Evolutionary conservation across 768 basidiomycete species (phyloP).

Genomic region (Cytidiella melzeri): DNA sequence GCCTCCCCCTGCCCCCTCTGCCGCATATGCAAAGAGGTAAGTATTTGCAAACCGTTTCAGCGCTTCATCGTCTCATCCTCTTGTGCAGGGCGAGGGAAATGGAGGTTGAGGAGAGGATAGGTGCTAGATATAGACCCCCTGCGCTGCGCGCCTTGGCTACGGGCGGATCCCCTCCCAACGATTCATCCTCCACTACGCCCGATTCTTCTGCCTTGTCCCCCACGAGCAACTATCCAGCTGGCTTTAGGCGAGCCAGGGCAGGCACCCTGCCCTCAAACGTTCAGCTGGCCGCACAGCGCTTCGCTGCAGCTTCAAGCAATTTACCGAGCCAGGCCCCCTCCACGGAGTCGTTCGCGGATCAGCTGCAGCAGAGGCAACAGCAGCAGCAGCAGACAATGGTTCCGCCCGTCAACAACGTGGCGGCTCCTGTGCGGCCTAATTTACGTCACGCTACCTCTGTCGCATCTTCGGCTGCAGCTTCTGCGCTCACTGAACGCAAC

Average conservation of each 20-base stretch:
- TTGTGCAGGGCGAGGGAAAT: conserved; percentile 73
- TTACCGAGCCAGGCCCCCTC: conserved; percentile 41
- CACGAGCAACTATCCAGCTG: conserved; percentile 67
- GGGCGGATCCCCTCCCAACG: conserved; percentile 69
- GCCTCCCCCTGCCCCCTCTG: conserved; percentile 85
- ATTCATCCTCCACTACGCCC: conserved; percentile 50
- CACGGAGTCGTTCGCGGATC: conserved; percentile 44
- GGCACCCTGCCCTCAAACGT: conserved; percentile 97
- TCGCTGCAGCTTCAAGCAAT: conserved; percentile 60
- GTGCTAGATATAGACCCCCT: conserved; percentile 71
- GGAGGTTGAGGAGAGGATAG: conserved; percentile 67
- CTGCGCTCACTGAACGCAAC: conserved; percentile 54
- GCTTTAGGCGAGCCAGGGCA: conserved; percentile 92
- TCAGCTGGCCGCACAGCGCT: conserved; percentile 79
- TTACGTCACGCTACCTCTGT: conserved; percentile 74
- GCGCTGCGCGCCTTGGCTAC: conserved; percentile 65
- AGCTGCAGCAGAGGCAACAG: conserved; percentile 35
- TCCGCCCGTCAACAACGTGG: conserved; percentile 30
- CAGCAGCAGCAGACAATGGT: conserved; percentile 28
- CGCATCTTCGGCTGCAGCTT: conserved; percentile 50
- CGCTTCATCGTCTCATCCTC: conserved; percentile 8
- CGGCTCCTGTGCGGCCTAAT: conserved; percentile 50
- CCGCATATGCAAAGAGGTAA: conserved; percentile 84
- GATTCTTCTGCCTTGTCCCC: conserved; percentile 57
- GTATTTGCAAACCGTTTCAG: conserved; percentile 16